Percentiles rank a stretch among this genome's conserved stretches.
Conservation (phyloP, 371 early-diverging fungal species). For the Mortierella sp. region DNA sequence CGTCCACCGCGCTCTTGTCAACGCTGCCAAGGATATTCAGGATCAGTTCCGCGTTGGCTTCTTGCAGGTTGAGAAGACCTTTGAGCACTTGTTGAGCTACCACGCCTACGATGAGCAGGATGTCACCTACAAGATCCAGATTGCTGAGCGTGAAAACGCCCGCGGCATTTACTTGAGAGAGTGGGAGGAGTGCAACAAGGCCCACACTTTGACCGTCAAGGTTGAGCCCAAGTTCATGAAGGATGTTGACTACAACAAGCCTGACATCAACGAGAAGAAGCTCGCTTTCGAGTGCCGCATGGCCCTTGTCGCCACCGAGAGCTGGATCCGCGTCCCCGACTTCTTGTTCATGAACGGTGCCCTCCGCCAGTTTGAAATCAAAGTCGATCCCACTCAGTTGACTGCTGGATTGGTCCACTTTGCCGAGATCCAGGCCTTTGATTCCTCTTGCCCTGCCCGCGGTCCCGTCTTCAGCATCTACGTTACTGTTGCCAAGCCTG, state of each 20-base stretch:
- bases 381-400: constrained; percentile 88
- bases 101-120: constrained; percentile 77
- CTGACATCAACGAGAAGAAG: constrained; percentile 72
- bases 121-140: constrained; percentile 71
- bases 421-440: constrained; percentile 86
- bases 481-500: constrained; percentile 93
- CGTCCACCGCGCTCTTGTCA: constrained; percentile 83
- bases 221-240: constrained; percentile 87
- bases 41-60: constrained; percentile 87
- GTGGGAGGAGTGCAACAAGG: constrained; percentile 76
- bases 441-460: constrained; percentile 78
- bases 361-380: constrained; percentile 79
- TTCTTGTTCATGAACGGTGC: constrained; percentile 79
- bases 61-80: constrained; percentile 91
- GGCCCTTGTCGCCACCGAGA: constrained; percentile 76
- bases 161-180: constrained; percentile 95
- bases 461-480: constrained; percentile 91
- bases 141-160: constrained; percentile 55
- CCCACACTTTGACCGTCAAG: constrained; percentile 70
- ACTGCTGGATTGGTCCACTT: constrained; percentile 83
- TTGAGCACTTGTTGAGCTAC: constrained; percentile 80
- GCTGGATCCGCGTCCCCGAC: constrained; percentile 90
- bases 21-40: constrained; percentile 81
- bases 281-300: constrained; percentile 87
- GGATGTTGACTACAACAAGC: constrained; percentile 71